Evolutionary conservation across 495 filamentous ascomycete genomes (phyloP), one percentile per base, ranked within the genome.

Genomic region (Amorphotheca resinae): DNA sequence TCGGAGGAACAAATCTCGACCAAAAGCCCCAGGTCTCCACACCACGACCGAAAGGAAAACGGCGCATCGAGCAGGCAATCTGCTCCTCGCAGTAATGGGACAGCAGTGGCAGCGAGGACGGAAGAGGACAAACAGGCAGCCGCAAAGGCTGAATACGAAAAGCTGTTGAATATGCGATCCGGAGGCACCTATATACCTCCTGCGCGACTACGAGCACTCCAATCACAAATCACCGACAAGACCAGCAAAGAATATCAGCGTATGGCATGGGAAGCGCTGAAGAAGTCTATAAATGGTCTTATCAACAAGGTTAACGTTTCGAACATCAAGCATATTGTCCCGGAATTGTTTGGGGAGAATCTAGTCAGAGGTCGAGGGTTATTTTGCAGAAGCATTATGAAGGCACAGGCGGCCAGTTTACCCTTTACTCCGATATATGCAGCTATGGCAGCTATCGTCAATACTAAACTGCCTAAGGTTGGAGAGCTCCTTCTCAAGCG

Each of bases 271-370:
- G 93, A 96, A 59, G 89, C 91, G 8, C 60, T 96, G 57, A 99
- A 99, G 66, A 99, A 99, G 68, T 88, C 83, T 15, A 93, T 99
- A 66, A 95, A 99, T 58, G 91, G 91, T 54, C 65, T 99, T 22
- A 89, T 96, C 66, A 99, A 99, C 68, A 99, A 99, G 61, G 79
- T 95, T 64, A 99, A 95, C 62, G 80, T 84, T 30, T 83, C 81
- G 15, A 99, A 99, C 54, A 96, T 99, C 70, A 96, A 96, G 61
- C 75, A 82, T 53, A 95, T 99, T 48, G 85, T 95, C 6, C 88
- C 87, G 0, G 91, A 99, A 57, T 69, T 96, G 22, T 96, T 99
- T 60, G 74, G 74, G 14, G 93, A 99, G 64, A 96, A 99, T 57
- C 64, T 99, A 49, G 71, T 96, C 31, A 75, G 93, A 41, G 91